phyloP scores from a whole-genome alignment of 2,329 filamentous ascomycete species.

The Fusarium paranaense region DNA sequence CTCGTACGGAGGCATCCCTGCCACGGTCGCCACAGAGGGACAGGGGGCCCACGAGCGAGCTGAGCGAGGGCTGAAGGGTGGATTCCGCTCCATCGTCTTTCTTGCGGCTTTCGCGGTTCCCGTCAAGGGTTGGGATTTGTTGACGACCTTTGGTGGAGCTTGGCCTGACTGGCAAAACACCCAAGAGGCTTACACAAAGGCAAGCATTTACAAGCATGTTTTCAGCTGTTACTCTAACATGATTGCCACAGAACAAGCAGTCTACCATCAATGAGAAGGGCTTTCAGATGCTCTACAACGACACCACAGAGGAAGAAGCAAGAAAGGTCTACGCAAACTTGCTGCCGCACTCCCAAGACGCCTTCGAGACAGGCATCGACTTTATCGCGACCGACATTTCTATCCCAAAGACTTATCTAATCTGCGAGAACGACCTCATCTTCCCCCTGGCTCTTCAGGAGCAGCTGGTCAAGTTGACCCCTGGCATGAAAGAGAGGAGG shows the following conservation, averaged over 20 bases:
- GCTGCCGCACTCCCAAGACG: slow-evolving; percentile 21
- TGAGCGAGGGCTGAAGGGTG: not conserved
- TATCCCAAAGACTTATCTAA: slow-evolving; percentile 12
- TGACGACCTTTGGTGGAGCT: slow-evolving; percentile 12
- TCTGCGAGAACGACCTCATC: slow-evolving; percentile 17
- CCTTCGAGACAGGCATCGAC: slow-evolving; percentile 16
- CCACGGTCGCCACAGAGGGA: slow-evolving; percentile 1
- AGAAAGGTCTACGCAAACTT: not conserved
- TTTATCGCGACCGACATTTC: slow-evolving; percentile 18
- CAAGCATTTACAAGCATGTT: not conserved
- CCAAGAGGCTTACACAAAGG: slow-evolving; percentile 11
- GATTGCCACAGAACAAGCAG: not conserved
- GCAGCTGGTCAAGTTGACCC: slow-evolving; percentile 3
- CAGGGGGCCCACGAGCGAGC: slow-evolving; percentile 6
- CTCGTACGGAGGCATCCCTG: slow-evolving; percentile 25
- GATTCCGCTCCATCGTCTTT: slow-evolving; percentile 14
- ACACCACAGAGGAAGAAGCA: not conserved
- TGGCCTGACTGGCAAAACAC: slow-evolving; percentile 12
- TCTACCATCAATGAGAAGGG: not conserved
- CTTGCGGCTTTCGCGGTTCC: slow-evolving; percentile 21
- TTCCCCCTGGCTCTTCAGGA: not conserved
- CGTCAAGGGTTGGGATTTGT: slow-evolving; percentile 21
- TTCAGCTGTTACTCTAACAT: not conserved
- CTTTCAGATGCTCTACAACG: not conserved
- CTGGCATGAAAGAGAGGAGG: slow-evolving; percentile 8